Conservation (phyloP, 2,329 filamentous ascomycete genomes). For the Ambrosiella beaveri region DNA sequence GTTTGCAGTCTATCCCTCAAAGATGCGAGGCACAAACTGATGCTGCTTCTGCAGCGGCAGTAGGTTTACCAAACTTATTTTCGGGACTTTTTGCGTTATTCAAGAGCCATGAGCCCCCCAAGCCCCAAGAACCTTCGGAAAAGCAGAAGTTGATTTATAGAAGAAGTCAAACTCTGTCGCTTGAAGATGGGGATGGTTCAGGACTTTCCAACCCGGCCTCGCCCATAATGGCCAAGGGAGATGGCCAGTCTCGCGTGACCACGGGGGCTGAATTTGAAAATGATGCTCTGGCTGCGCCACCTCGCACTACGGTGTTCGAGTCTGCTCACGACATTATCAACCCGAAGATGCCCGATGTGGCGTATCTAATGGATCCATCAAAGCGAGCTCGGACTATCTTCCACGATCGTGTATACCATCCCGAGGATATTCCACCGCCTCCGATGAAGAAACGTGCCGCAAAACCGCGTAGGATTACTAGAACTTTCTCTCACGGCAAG, state of each 20-base stretch:
- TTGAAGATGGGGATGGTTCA: background rate
- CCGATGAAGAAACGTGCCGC: constrained; percentile 38
- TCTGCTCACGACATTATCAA: constrained; percentile 84
- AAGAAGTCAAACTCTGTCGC: constrained; percentile 54
- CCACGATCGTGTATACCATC: constrained; percentile 90
- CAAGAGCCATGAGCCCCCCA: constrained; percentile 36
- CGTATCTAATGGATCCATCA: constrained; percentile 71
- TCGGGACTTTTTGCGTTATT: constrained; percentile 59
- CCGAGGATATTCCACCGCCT: constrained; percentile 75
- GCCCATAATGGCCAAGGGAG: constrained; percentile 16
- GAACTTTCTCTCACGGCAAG: background rate
- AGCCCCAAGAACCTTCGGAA: constrained; percentile 30
- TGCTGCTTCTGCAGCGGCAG: constrained; percentile 15
- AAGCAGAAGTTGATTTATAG: constrained; percentile 57
- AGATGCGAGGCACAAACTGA: constrained; percentile 15
- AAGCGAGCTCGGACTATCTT: constrained; percentile 80
- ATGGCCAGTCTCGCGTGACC: constrained; percentile 26
- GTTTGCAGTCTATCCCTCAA: constrained; percentile 29
- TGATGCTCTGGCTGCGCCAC: constrained; percentile 47
- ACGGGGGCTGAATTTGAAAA: constrained; percentile 32
- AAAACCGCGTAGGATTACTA: constrained; percentile 8
- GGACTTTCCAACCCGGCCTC: background rate
- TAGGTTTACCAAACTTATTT: constrained; percentile 28
- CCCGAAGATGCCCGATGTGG: constrained; percentile 64
- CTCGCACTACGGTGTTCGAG: constrained; percentile 85